These are phyloP conservation scores for Lepraria neglecta DNA, from an alignment of 495 filamentous ascomycete genomes.

Conservation along the genomic window DNA sequence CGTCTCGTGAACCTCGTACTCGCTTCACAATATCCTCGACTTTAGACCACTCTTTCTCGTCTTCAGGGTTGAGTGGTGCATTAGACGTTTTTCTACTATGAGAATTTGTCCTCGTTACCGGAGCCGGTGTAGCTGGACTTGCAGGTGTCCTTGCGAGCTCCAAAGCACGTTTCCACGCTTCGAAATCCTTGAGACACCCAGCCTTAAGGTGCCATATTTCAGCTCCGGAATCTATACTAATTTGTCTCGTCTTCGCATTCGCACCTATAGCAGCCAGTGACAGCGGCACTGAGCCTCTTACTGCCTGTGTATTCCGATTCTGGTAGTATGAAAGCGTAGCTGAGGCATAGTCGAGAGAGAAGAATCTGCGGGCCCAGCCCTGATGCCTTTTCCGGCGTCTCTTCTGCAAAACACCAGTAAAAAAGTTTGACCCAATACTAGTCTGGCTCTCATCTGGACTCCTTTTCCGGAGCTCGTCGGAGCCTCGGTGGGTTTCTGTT, in stretches of 20 bases:
- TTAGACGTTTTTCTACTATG: slow-evolving; percentile 27
- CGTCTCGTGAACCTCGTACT: slow-evolving; percentile 82
- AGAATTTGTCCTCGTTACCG: slow-evolving; percentile 16
- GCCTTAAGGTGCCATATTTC: slow-evolving; percentile 97
- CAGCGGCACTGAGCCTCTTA: slow-evolving; percentile 87
- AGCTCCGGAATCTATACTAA: slow-evolving; percentile 92
- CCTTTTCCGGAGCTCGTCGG: slow-evolving; percentile 7
- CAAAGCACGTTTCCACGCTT: slow-evolving; percentile 75
- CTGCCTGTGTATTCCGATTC: slow-evolving; percentile 79
- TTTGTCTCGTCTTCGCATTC: slow-evolving; percentile 78
- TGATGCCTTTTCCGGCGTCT: slow-evolving; percentile 86
- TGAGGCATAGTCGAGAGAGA: slow-evolving; percentile 86
- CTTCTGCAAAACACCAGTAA: slow-evolving; percentile 80
- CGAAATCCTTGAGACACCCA: slow-evolving; percentile 72
- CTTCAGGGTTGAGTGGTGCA: slow-evolving; percentile 37
- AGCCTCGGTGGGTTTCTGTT: slow-evolving; percentile 3
- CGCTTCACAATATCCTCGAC: slow-evolving; percentile 76
- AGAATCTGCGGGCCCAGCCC: slow-evolving; percentile 86
- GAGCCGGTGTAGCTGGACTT: slow-evolving; percentile 30
- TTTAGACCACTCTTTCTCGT: slow-evolving; percentile 78
- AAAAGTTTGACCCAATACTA: slow-evolving; percentile 43
- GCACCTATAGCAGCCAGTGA: slow-evolving; percentile 85
- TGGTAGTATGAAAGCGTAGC: slow-evolving; percentile 94
- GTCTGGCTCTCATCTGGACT: slow-evolving; percentile 7
- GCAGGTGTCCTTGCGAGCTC: slow-evolving; percentile 45